Percentiles rank a stretch among this genome's conserved stretches.
Evolutionary conservation across 768 basidiomycete genomes (phyloP).

Genomic region (Gloeostereum incarnatum): DNA sequence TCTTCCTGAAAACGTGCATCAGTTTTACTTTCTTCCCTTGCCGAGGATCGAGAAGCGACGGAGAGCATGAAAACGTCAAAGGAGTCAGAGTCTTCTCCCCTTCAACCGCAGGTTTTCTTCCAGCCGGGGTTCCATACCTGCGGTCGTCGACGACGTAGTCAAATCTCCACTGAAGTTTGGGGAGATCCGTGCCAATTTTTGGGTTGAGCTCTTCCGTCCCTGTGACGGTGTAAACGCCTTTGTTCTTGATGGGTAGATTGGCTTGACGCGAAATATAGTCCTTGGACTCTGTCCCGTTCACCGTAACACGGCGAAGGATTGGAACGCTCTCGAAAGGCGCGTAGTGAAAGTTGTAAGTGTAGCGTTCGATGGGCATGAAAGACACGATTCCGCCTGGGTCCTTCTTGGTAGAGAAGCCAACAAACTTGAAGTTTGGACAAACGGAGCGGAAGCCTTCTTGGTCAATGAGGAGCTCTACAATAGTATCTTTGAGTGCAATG

Average conservation of each 20-base stretch:
- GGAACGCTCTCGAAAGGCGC: conserved; percentile 59
- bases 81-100: conserved; percentile 73
- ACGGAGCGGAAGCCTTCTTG: conserved; percentile 76
- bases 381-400: conserved; percentile 42
- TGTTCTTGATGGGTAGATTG: conserved; percentile 53
- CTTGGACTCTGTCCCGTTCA: conserved; percentile 55
- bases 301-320: conserved; percentile 57
- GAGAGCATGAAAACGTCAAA: conserved; percentile 68
- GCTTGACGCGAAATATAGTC: conserved; percentile 78
- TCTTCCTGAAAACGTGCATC: conserved; percentile 68
- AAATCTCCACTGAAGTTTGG: conserved; percentile 63
- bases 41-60: conserved; percentile 35
- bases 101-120: conserved; percentile 33
- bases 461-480: conserved; percentile 64
- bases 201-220: conserved; percentile 39
- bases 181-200: conserved; percentile 15
- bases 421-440: conserved; percentile 47
- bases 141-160: conserved; percentile 70
- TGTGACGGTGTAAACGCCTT: conserved; percentile 68
- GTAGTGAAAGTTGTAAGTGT: conserved; percentile 64
- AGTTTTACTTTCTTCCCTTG: conserved; percentile 42
- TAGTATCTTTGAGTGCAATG: conserved; percentile 38
- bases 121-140: conserved; percentile 27
- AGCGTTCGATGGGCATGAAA: conserved; percentile 52
- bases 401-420: conserved; percentile 33